A percentile compares a stretch with the other conserved stretches of the same genome.
Evolutionary conservation across 371 early-diverging fungal species (phyloP).

Genomic region (Mucor piriformis): DNA sequence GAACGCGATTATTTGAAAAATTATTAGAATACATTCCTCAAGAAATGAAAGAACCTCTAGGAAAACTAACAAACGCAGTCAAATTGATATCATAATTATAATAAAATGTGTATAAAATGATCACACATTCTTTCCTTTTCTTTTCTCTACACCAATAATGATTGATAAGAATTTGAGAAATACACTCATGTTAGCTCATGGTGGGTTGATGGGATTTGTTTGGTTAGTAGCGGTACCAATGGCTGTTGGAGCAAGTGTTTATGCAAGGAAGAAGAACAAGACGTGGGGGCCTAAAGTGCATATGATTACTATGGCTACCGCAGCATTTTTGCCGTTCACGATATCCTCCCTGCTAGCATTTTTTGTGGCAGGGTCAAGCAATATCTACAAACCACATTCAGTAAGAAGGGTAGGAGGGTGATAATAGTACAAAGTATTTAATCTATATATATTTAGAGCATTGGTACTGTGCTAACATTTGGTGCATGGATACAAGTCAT

Average conservation of each 20-base stretch:
- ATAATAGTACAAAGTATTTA: not conserved
- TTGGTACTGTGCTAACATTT: slow-evolving; percentile 32
- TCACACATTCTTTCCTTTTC: not conserved
- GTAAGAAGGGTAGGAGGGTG: slow-evolving; percentile 18
- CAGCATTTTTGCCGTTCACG: slow-evolving; percentile 31
- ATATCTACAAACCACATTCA: slow-evolving; percentile 26
- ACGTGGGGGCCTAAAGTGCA: slow-evolving; percentile 41
- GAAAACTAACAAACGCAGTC: slow-evolving; percentile 73
- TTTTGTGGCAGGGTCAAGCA: slow-evolving; percentile 12
- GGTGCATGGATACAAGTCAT: slow-evolving; percentile 33
- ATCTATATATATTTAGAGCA: slow-evolving; percentile 17
- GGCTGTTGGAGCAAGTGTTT: slow-evolving; percentile 29
- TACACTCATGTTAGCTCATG: slow-evolving; percentile 25
- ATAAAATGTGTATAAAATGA: not conserved
- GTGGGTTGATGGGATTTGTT: slow-evolving; percentile 34
- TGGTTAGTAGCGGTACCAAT: slow-evolving; percentile 41
- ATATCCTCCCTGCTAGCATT: slow-evolving; percentile 26
- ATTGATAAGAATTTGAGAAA: slow-evolving; percentile 22
- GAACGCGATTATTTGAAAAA: slow-evolving; percentile 71
- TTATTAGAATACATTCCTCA: slow-evolving; percentile 79
- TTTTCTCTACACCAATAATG: slow-evolving; percentile 1
- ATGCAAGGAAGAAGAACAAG: slow-evolving; percentile 32
- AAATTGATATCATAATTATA: slow-evolving; percentile 37
- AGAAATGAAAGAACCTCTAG: slow-evolving; percentile 79
- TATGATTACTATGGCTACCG: slow-evolving; percentile 36